phyloP scores from a whole-genome alignment of 768 basidiomycete genomes.

The Tubosaeta sp. region DNA sequence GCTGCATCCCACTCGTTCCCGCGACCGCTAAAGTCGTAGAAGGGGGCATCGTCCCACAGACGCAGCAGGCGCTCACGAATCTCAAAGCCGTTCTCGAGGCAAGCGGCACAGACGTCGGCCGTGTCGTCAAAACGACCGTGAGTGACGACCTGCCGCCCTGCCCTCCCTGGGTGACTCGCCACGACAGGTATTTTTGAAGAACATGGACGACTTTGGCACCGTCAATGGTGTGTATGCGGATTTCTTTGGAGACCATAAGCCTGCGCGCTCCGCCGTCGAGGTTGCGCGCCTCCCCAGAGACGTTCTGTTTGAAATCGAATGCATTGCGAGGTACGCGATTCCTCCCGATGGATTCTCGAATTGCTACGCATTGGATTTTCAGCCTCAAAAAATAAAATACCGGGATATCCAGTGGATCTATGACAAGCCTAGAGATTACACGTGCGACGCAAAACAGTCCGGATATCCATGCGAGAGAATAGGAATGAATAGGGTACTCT shows the following conservation, averaged over 20 bases:
- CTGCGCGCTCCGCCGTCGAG: conserved; percentile 90
- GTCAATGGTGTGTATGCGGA: conserved; percentile 80
- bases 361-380: background rate
- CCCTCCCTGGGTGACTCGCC: background rate
- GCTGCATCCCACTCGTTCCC: conserved; percentile 83
- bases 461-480: background rate
- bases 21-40: conserved; percentile 45
- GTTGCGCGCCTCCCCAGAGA: conserved; percentile 86
- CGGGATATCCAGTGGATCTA: background rate
- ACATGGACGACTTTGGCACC: conserved; percentile 83
- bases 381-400: conserved; percentile 18
- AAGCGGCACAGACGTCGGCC: conserved; percentile 69
- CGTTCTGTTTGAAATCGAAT: conserved; percentile 90
- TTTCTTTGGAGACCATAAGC: conserved; percentile 89
- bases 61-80: conserved; percentile 83
- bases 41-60: conserved; percentile 38
- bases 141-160: conserved; percentile 24
- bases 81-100: conserved; percentile 80
- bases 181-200: conserved; percentile 80
- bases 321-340: conserved; percentile 63
- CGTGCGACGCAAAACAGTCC: background rate
- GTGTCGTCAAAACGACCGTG: conserved; percentile 91
- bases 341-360: background rate
- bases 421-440: conserved; percentile 3
- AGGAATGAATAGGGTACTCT: conserved; percentile 9